Base-by-base conservation (phyloP, 176 grass and related monocot genomes). In the Phoenix roebelenii region DNA sequence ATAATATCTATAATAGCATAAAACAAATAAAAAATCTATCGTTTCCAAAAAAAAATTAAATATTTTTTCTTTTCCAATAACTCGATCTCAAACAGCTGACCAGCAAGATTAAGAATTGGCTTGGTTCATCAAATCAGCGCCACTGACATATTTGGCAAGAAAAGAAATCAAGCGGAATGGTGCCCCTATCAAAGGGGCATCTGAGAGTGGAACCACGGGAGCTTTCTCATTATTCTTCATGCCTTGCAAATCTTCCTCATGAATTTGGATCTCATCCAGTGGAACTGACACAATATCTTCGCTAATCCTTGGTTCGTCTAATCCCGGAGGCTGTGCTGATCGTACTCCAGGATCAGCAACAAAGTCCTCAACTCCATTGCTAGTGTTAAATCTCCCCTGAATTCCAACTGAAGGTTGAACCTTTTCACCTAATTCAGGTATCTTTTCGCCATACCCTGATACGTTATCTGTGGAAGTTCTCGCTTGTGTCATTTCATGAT, bases 151-250 rank as follows among this genome's bases (percentile, higher is more conserved):
- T 61, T 81, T 92, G 57, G 93, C 84, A 60, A 97, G 64, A 61
- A 97, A 97, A 57, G 93, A 97, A 66, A 97, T 86, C 65, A 91
- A 74, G 49, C 93, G 79, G 72, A 97, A 91, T 1, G 93, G 87
- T 5, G 92, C 92, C 14, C 92, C 92, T 19, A 88, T 84, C 5
- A 97, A 80, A 17, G 93, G 87, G 22, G 93, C 93, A 23, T 98
- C 93, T 16, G 87, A 73, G 4, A 98, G 65, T 29, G 93, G 81
- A 77, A 88, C 59, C 52, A 0, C 51, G 25, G 24, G 63, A 64
- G 72, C 62, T 56, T 48, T 60, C 66, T 48, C 54, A 61, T 85
- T 70, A 59, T 67, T 54, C 16, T 61, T 50, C 39, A 55, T 54
- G 71, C 17, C 72, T 15, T 52, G 23, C 26, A 57, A 54, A 7